Percentiles rank a stretch among this genome's conserved stretches.
These are phyloP conservation scores for Arabidopsis hybrid DNA, from an alignment of 441 rosid genomes.

Conservation along the genomic window DNA sequence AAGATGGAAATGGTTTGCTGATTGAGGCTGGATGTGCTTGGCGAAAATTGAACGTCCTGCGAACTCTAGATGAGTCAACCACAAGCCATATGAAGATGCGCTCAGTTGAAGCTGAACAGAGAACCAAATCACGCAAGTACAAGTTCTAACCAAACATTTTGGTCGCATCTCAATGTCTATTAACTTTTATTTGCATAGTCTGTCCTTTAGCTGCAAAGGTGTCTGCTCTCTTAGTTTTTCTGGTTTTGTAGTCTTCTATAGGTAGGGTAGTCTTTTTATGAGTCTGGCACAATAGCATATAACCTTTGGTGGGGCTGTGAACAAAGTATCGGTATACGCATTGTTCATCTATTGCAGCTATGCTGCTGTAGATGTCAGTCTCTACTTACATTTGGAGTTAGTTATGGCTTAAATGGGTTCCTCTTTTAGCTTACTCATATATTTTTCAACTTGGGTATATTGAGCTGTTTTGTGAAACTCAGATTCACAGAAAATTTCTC, in stretches of 20 bases:
- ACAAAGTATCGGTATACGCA: constrained; percentile 26
- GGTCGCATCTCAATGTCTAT: constrained; percentile 30
- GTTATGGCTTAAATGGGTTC: constrained; percentile 25
- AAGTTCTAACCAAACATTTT: constrained; percentile 40
- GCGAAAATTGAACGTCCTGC: constrained; percentile 93
- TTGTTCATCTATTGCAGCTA: constrained; percentile 31
- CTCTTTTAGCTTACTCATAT: constrained; percentile 16
- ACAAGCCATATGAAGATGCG: constrained; percentile 92
- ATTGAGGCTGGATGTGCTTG: constrained; percentile 97
- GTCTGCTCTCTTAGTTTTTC: constrained; percentile 30
- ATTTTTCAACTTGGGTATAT: constrained; percentile 11
- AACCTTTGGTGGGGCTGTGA: constrained; percentile 29
- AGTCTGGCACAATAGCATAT: constrained; percentile 23
- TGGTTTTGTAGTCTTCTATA: constrained; percentile 29
- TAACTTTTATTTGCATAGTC: constrained; percentile 6
- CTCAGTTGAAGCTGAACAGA: constrained; percentile 96
- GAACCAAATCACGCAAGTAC: constrained; percentile 87
- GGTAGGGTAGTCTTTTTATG: constrained; percentile 33
- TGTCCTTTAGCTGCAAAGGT: constrained; percentile 35
- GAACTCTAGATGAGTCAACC: constrained; percentile 91
- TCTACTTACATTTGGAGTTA: constrained; percentile 30
- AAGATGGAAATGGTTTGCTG: constrained; percentile 87
- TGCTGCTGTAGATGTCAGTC: constrained; percentile 24
- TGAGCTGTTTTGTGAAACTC: constrained; percentile 21
- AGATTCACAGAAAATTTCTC: constrained; percentile 19